phyloP scores from a whole-genome alignment of 208 protist species.

The Leishmania mexicana region DNA sequence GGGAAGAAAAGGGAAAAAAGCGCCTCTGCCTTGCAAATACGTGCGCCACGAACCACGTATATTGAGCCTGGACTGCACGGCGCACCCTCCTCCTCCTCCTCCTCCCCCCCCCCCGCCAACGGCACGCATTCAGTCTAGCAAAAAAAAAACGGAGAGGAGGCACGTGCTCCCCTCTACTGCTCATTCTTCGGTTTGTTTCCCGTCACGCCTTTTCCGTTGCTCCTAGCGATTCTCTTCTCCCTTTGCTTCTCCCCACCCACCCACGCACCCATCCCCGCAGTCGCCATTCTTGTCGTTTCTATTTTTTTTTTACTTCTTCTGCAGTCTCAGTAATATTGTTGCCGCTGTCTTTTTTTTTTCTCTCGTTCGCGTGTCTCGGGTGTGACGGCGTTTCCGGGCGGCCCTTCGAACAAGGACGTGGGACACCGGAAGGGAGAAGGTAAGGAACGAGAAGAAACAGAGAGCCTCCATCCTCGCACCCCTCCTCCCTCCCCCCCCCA shows the following conservation, averaged over 20 bases:
- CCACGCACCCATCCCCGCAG: neutral
- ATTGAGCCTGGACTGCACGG: neutral
- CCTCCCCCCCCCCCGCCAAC: neutral
- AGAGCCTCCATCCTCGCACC: neutral
- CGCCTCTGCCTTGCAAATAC: neutral
- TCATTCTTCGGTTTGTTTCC: neutral
- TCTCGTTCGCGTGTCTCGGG: neutral
- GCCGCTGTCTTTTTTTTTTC: neutral
- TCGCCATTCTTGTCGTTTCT: neutral
- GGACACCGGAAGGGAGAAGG: neutral
- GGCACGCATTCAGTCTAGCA: neutral
- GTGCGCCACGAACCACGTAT: slow-evolving; percentile 7
- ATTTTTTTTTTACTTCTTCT: neutral
- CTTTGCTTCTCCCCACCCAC: neutral
- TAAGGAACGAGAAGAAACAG: neutral
- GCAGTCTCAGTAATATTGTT: neutral
- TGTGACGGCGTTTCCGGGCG: neutral
- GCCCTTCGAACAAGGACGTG: neutral
- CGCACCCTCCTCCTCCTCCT: neutral
- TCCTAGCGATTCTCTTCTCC: neutral
- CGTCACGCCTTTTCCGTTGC: no score
- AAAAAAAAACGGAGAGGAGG: neutral
- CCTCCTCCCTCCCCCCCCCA: neutral
- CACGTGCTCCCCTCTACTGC: neutral
- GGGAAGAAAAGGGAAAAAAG: neutral